phyloP scores from a whole-genome alignment of 106 monocot species.

The Hemerocallis citrina region DNA sequence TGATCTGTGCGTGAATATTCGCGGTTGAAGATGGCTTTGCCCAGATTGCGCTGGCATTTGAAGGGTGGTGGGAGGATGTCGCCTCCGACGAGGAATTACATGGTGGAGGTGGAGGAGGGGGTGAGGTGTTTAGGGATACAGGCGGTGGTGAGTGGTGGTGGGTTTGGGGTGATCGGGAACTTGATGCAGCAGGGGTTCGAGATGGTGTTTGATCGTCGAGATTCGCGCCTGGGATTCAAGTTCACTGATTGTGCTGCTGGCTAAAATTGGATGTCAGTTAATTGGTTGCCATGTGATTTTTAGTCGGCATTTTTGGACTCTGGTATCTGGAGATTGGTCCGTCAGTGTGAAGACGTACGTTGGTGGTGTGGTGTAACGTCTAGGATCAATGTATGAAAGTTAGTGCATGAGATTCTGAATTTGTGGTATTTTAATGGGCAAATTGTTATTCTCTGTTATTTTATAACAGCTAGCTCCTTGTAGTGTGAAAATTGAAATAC shows the following conservation, averaged over 20 bases:
- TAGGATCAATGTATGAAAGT: too few species aligned
- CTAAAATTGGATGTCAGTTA: too few species aligned
- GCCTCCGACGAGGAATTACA: conserved; percentile 46
- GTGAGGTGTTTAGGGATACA: conserved; percentile 41
- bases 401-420: too few species aligned
- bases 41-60: conserved; percentile 18
- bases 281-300: too few species aligned
- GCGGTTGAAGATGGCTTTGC: background rate
- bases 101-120: conserved; percentile 28
- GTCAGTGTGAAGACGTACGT: too few species aligned
- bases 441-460: too few species aligned
- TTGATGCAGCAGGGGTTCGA: conserved; percentile 47
- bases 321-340: too few species aligned
- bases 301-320: too few species aligned
- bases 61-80: conserved; percentile 17
- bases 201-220: conserved; percentile 31
- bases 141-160: conserved; percentile 6
- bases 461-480: too few species aligned
- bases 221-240: conserved; percentile 31
- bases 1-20: conserved; percentile 35
- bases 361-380: too few species aligned
- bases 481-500: too few species aligned
- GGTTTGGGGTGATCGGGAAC: conserved; percentile 38
- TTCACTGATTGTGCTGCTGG: conserved; percentile 27
- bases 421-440: too few species aligned